phyloP scores from a whole-genome alignment of 2,329 filamentous ascomycete species.

The Aspergillus sclerotialis region DNA sequence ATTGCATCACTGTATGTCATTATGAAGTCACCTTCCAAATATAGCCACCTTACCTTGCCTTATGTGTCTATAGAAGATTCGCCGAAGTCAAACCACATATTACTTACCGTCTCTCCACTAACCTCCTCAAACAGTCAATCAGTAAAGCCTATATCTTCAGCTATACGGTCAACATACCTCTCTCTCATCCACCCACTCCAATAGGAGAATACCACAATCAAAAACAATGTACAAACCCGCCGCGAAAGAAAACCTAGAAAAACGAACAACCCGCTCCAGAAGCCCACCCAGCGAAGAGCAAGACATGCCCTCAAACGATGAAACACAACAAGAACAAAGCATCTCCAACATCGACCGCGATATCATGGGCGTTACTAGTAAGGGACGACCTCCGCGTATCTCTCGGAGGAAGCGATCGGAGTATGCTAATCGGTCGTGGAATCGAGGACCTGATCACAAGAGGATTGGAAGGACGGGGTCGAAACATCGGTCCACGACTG shows the following conservation, averaged over 20 bases:
- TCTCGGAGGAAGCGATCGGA: constrained; percentile 5
- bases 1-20: constrained; percentile 10
- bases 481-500: constrained; percentile 9
- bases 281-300: neutral
- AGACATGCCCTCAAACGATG: too few species aligned
- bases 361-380: constrained; percentile 10
- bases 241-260: neutral
- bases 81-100: neutral
- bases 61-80: neutral
- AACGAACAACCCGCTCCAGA: neutral
- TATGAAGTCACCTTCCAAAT: constrained; percentile 4
- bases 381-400: constrained; percentile 1
- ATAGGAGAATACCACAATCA: too few species aligned
- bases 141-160: too few species aligned
- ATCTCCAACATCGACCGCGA: constrained; percentile 9
- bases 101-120: too few species aligned
- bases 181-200: too few species aligned
- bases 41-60: constrained; percentile 4
- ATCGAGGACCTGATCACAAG: neutral
- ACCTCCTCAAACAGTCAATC: neutral
- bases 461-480: constrained; percentile 8
- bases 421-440: constrained; percentile 1
- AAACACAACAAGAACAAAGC: constrained; percentile 4
- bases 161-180: too few species aligned
- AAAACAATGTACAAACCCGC: neutral